Base-by-base conservation (phyloP, 257 asterid genomes). In the Gentiana straminea region DNA sequence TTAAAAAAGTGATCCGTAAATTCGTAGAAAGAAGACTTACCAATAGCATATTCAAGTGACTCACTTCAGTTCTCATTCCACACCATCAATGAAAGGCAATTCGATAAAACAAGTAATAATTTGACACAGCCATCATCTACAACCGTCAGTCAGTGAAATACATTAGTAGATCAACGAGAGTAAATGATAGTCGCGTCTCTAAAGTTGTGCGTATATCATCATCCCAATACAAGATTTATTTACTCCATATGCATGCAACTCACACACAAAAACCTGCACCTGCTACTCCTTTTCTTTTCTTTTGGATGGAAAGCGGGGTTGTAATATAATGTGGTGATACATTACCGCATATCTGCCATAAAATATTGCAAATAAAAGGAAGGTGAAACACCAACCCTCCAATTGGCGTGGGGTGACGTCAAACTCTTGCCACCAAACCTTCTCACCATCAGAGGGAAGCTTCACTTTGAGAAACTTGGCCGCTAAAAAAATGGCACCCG, bases 381-480 rank as follows among this genome's bases (percentile, higher is more conserved):
- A 72, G 82, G 70, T 61, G 72, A 74, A 76, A 62, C 66, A 77
- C 93, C 75, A 52, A 90, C 98, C 98, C 94, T 90, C 98, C 78
- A 90, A 79, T 75, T 92, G 99, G 75, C 89, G 97, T 69, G 99
- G 99, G 72, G 94, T 88, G 77, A 92, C 97, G 72, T 88, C 95
- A 76, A 92, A 85, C 82, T 92, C 99, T 77, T 88, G 99, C 99
- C 99, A 88, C 99, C 99, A 92, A 74, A 81, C 86, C 82, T 84
- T 87, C 77, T 88, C 97, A 5, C 90, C 86, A 48, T 92, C 98
- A 70, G 84, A 70, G 54, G 99, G 97, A 74, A 92, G 97, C 89
- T 85, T 92, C 60, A 92, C 97, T 86, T 86, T 88, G 59, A 92
- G 97, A 69, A 92, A 92, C 89, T 92, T 88, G 76, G 97, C 97